These are phyloP conservation scores for Boletus huronensis DNA, from an alignment of 768 basidiomycete genomes.

Conservation along the genomic window DNA sequence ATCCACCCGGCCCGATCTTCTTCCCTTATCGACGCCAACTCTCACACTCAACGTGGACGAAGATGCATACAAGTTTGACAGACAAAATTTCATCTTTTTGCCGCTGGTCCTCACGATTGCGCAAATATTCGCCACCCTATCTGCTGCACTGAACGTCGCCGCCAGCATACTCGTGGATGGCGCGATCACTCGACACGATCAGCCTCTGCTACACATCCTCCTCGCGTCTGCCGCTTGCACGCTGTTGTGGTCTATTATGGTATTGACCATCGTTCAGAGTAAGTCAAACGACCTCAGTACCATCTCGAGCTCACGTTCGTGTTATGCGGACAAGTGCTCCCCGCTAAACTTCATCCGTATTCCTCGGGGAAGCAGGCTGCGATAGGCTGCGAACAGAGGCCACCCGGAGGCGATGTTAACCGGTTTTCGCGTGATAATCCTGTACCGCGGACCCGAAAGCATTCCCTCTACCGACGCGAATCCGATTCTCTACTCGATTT, in stretches of 20 bases:
- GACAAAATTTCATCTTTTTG: background rate
- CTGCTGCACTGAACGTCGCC: constrained; percentile 22
- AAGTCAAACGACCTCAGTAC: constrained; percentile 3
- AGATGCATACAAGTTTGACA: background rate
- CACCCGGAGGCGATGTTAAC: background rate
- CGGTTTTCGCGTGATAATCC: constrained; percentile 1
- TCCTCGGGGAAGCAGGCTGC: constrained; percentile 8
- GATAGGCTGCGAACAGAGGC: background rate
- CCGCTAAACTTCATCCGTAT: constrained; percentile 2
- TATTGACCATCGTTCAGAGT: constrained; percentile 23
- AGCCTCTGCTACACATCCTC: constrained; percentile 7
- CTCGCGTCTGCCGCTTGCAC: constrained; percentile 21
- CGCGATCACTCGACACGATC: background rate
- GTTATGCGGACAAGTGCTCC: constrained; percentile 19
- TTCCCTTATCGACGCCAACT: constrained; percentile 1
- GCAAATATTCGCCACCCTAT: constrained; percentile 23
- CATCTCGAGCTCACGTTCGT: constrained; percentile 1
- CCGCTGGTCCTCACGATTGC: constrained; percentile 15
- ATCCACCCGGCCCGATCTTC: background rate
- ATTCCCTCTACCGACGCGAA: constrained; percentile 19
- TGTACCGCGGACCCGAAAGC: constrained; percentile 11
- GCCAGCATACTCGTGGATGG: constrained; percentile 7
- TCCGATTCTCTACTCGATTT: constrained; percentile 31
- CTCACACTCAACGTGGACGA: background rate
- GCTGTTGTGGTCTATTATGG: constrained; percentile 23